phyloP scores from a whole-genome alignment of 148 eudicot genomes.

The Camellia granthamiana region DNA sequence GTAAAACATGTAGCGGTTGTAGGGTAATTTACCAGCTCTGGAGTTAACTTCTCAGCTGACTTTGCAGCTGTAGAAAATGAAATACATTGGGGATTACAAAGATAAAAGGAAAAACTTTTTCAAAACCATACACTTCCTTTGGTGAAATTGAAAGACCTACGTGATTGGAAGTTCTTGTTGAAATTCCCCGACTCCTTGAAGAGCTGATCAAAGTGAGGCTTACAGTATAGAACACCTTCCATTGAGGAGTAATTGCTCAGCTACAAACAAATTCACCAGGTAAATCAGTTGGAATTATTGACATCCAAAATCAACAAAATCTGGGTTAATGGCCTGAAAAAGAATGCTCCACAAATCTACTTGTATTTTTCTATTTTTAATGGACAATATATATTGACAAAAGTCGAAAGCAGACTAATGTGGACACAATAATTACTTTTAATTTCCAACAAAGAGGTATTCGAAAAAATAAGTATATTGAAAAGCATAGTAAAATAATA shows the following conservation, averaged over 20 bases:
- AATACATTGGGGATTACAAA: constrained; percentile 2
- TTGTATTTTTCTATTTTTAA: not conserved
- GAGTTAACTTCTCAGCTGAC: constrained; percentile 59
- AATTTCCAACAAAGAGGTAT: not conserved
- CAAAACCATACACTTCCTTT: not conserved
- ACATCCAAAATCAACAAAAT: constrained; percentile 5
- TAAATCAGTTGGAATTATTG: not conserved
- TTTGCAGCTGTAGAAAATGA: constrained; percentile 56
- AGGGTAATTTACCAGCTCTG: constrained; percentile 64
- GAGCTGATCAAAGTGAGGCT: constrained; percentile 97
- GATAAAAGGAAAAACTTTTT: not conserved
- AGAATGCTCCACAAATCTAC: constrained; percentile 4
- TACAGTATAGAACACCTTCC: constrained; percentile 92
- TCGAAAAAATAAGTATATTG: not conserved
- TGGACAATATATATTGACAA: not conserved
- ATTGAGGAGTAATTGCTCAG: constrained; percentile 82
- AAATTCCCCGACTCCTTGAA: constrained; percentile 88
- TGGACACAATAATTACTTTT: not conserved
- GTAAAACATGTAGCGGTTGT: not conserved
- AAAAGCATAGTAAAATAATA: not conserved
- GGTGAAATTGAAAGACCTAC: constrained; percentile 32
- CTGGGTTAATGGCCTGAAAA: not conserved
- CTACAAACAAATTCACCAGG: constrained; percentile 36
- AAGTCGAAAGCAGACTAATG: not conserved
- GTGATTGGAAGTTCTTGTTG: constrained; percentile 87